Evolutionary conservation across 441 rosid genomes (phyloP), one percentile per base, ranked within the genome.

Genomic region (Pelargonium australe): DNA sequence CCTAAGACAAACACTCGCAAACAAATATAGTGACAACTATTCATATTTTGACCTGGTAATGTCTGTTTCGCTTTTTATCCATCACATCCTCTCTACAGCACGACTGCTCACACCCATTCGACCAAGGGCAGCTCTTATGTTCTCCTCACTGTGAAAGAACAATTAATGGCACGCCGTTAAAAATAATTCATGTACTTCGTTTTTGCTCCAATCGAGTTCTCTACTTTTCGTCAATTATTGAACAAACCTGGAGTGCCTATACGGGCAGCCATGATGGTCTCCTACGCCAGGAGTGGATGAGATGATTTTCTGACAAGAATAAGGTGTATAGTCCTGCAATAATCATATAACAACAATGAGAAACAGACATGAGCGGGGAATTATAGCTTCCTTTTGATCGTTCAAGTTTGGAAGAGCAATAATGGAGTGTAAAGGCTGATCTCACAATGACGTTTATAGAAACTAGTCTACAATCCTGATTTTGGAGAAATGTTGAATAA

Each of bases 251-350:
- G 92, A 90, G 81, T 91, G 96, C 68, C 95, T 85, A 73, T 85
- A 94, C 47, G 99, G 99, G 68, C 97, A 94, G 64, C 99, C 96
- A 68, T 90, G 96, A 77, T 94, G 91, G 75, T 91, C 96, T 17
- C 99, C 97, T 40, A 77, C 84, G 8, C 92, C 85, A 79, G 97
- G 97, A 69, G 90, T 85, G 53, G 80, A 84, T 47, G 84, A 83
- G 66, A 92, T 90, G 70, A 87, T 79, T 76, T 88, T 95, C 74
- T 88, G 96, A 83, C 98, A 95, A 72, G 96, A 87, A 82, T 85
- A 92, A 73, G 99, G 97, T 41, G 91, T 87, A 76, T 92, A 90
- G 80, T 95, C 99, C 99, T 92, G 89, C 78, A 83, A 75, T 67
- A 68, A 72, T 34, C 58, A 64, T 70, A 73, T 28, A 34, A 2